Evolutionary conservation across 331 rosid genomes (phyloP).

Genomic region (Malus hybrid): DNA sequence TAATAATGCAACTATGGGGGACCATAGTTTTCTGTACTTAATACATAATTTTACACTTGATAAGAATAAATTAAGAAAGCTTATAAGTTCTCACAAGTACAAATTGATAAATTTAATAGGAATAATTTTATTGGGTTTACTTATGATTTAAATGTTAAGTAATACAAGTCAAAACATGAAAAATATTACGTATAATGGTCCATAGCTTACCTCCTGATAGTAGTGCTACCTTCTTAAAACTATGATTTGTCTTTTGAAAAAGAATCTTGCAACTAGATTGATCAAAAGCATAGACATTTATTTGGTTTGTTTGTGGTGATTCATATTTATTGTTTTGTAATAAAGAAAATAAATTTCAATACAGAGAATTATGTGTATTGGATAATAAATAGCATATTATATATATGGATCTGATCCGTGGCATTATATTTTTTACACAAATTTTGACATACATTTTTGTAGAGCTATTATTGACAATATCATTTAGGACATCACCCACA

Average conservation of each 20-base stretch:
- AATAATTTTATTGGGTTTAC: background rate
- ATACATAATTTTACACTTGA: background rate
- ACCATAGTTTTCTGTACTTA: background rate
- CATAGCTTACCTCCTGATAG: background rate
- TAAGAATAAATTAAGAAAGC: background rate
- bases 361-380: too few species aligned
- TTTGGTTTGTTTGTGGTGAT: background rate
- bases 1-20: background rate
- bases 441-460: too few species aligned
- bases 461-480: too few species aligned
- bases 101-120: background rate
- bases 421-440: too few species aligned
- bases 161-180: background rate
- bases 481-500: too few species aligned
- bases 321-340: background rate
- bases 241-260: background rate
- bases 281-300: background rate
- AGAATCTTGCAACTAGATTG: background rate
- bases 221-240: background rate
- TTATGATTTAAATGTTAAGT: too few species aligned
- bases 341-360: too few species aligned
- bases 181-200: background rate
- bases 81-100: background rate
- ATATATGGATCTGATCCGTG: too few species aligned
- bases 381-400: too few species aligned